Evolutionary conservation across 2,329 filamentous ascomycete species (phyloP).

Genomic region (Colletotrichum eremochloae): DNA sequence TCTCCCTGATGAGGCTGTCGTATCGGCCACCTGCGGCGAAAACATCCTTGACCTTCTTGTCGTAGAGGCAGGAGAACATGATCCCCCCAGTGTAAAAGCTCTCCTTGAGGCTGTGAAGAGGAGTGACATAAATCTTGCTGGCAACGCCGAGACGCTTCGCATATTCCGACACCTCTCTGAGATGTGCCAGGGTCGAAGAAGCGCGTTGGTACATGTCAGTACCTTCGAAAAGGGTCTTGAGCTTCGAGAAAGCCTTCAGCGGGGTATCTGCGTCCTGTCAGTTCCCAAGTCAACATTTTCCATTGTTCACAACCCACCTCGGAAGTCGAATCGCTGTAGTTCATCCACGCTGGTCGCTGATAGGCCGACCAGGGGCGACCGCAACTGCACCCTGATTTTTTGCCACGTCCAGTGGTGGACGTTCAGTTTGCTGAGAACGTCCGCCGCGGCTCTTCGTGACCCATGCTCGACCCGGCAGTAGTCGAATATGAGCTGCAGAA

Average conservation of each 20-base stretch:
- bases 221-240: constrained; percentile 72
- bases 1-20: constrained; percentile 87
- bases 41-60: constrained; percentile 85
- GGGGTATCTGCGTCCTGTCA: constrained; percentile 59
- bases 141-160: constrained; percentile 80
- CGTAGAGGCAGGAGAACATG: constrained; percentile 91
- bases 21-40: constrained; percentile 96
- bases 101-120: constrained; percentile 90
- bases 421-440: constrained; percentile 88
- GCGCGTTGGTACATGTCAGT: constrained; percentile 80
- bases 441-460: constrained; percentile 80
- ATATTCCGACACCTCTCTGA: constrained; percentile 83
- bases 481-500: constrained; percentile 90
- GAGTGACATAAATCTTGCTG: constrained; percentile 85
- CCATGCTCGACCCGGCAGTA: constrained; percentile 82
- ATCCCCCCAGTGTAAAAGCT: constrained; percentile 89
- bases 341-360: constrained; percentile 93
- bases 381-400: constrained; percentile 84
- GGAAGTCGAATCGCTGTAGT: constrained; percentile 90
- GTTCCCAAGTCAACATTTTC: background rate
- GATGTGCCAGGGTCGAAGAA: constrained; percentile 81
- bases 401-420: constrained; percentile 85
- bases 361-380: constrained; percentile 84
- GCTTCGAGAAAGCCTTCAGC: constrained; percentile 68
- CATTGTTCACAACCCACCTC: constrained; percentile 63